phyloP scores from a whole-genome alignment of 371 early-diverging fungal genomes.

The Cokeromyces recurvatus region DNA sequence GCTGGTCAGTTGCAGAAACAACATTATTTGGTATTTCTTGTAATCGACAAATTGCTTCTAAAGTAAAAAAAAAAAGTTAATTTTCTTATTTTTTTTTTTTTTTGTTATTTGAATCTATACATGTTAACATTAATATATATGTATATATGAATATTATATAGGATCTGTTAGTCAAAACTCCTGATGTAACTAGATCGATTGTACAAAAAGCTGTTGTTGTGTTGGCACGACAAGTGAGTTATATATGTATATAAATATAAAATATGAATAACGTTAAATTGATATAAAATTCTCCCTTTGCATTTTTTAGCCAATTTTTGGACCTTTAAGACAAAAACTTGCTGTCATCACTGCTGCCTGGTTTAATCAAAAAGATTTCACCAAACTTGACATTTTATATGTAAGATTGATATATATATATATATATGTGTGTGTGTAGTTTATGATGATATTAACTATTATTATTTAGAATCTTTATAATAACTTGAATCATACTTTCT shows the following conservation, averaged over 20 bases:
- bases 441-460: too few relatives aligned
- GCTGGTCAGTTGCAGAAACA: conserved; percentile 57
- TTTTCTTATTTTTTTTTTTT: too few relatives aligned
- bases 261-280: too few relatives aligned
- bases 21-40: conserved; percentile 85
- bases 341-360: conserved; percentile 76
- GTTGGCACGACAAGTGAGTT: conserved; percentile 59
- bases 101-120: too few relatives aligned
- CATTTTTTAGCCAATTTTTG: conserved; percentile 61
- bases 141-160: too few relatives aligned
- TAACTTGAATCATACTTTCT: conserved; percentile 51
- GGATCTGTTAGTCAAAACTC: conserved; percentile 65
- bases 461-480: conserved; percentile 64
- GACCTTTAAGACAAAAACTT: conserved; percentile 67
- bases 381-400: conserved; percentile 69
- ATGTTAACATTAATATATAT: too few relatives aligned
- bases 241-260: too few relatives aligned
- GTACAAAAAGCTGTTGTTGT: conserved; percentile 84
- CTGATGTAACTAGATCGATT: conserved; percentile 75
- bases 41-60: conserved; percentile 73
- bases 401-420: conserved; percentile 25
- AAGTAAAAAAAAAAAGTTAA: conserved; percentile 23
- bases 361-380: conserved; percentile 79
- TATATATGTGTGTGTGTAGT: background rate
- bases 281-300: background rate